Base-by-base conservation (phyloP, 257 asterid genomes). In the Jacaranda copaia region DNA sequence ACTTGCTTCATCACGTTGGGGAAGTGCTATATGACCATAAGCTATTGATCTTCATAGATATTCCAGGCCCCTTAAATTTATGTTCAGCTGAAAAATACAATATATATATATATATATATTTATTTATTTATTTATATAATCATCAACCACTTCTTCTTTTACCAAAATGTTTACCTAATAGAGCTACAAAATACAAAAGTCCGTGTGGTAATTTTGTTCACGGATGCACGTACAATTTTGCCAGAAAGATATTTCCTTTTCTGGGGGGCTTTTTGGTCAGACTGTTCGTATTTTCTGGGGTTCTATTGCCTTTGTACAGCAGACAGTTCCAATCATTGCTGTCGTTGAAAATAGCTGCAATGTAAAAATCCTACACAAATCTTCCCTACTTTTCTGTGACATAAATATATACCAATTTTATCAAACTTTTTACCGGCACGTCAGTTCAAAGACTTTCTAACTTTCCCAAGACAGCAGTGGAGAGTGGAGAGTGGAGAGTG, bases 391-490 rank as follows among this genome's bases (percentile, higher is more conserved):
- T 68, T 68, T 45, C 38, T 46, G 1, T n/a, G n/a, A n/a, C 38
- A 66, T 43, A 63, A n/a, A 66, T 40, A 43, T 42, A 66, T 66
- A 66, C 55, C 61, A 45, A 73, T 73, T 65, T 60, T 45, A 32
- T 73, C 78, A 73, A 40, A 42, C 56, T 66, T 66, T 66, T 16
- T 3, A 6, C 6, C 0, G 13, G 12, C 49, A 63, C 53, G 40
- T 65, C 53, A 32, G 5, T 35, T 35, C 66, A 7, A 10, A 2
- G 5, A 4, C 38, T 60, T 25, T 25, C 66, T 60, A 12, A 25
- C 66, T 25, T 60, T 60, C 66, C 42, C 16, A 10, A 60, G 66
- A 60, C 66, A 60, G 32, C 45, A 65, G 4, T 36, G 69, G 3
- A 3, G 8, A 2, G 2, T 20, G 63, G 63, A 59, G 42, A 65